Percentiles rank a stretch among this genome's conserved stretches.
phyloP scores from a whole-genome alignment of 768 basidiomycete species.

The Leccinum aurantiacum region DNA sequence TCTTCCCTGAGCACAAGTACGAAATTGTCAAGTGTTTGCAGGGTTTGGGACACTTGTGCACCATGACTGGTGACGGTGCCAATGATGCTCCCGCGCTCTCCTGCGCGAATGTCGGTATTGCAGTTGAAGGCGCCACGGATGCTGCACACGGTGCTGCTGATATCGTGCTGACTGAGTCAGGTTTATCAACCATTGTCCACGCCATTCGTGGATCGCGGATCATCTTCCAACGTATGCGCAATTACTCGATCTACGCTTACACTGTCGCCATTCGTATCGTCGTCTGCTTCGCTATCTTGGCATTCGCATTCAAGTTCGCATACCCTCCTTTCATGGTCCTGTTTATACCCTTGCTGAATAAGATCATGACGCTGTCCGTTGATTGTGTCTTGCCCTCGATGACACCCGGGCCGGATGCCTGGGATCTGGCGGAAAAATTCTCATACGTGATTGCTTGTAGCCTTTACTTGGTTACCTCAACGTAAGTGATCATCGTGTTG shows the following conservation, averaged over 20 bases:
- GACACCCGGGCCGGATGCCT: too few species aligned
- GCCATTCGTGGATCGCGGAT: slow-evolving; percentile 97
- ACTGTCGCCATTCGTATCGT: slow-evolving; percentile 99
- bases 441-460: too few species aligned
- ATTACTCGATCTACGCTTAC: slow-evolving; percentile 97
- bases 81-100: slow-evolving; percentile 98
- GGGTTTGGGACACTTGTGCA: slow-evolving; percentile 91
- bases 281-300: slow-evolving; percentile 93
- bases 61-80: slow-evolving; percentile 99
- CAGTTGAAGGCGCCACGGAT: slow-evolving; percentile 98
- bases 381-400: too few species aligned
- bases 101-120: slow-evolving; percentile 99
- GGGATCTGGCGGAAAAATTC: too few species aligned
- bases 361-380: too few species aligned
- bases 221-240: slow-evolving; percentile 99
- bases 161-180: slow-evolving; percentile 96
- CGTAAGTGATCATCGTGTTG: too few species aligned
- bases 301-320: slow-evolving; percentile 94
- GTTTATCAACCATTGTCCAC: slow-evolving; percentile 98
- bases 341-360: slow-evolving; percentile 86
- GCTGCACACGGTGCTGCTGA: slow-evolving; percentile 98
- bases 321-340: slow-evolving; percentile 99
- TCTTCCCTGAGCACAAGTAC: slow-evolving; percentile 99
- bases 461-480: too few species aligned
- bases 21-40: slow-evolving; percentile 99